Conservation (phyloP, 306 rosid genomes). For the Trifolium dubium region DNA sequence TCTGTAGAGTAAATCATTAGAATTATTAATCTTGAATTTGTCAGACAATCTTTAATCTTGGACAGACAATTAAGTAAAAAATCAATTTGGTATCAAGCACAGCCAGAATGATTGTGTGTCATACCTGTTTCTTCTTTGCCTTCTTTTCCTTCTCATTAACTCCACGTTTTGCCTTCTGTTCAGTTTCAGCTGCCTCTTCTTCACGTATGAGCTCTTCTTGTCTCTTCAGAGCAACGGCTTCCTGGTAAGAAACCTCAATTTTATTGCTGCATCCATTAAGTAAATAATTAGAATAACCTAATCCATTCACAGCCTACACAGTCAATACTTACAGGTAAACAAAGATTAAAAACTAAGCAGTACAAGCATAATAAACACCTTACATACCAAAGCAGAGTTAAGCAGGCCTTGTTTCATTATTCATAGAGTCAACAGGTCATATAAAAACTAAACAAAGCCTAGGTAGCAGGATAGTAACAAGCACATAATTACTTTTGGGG, state of each 20-base stretch:
- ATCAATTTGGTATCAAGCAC: background rate
- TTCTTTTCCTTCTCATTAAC: conserved; percentile 85
- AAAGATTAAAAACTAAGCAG: conserved; percentile 21
- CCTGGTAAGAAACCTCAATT: conserved; percentile 96
- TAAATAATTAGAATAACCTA: conserved; percentile 43
- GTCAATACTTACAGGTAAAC: conserved; percentile 23
- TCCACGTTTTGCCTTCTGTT: conserved; percentile 85
- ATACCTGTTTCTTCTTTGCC: conserved; percentile 90
- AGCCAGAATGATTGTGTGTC: background rate
- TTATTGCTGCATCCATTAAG: conserved; percentile 74
- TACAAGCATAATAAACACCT: conserved; percentile 20
- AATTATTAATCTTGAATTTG: background rate
- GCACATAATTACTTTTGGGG: background rate
- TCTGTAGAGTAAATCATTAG: conserved; percentile 5
- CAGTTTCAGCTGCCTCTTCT: conserved; percentile 98
- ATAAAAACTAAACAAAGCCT: conserved; percentile 17
- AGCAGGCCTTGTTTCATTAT: background rate
- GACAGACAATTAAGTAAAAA: conserved; percentile 6
- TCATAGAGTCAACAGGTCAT: background rate
- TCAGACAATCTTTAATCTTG: conserved; percentile 7
- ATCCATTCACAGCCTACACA: conserved; percentile 27
- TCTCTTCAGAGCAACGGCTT: conserved; percentile 95
- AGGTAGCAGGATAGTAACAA: background rate
- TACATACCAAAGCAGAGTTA: conserved; percentile 26
- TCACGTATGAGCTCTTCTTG: conserved; percentile 99